Conservation (phyloP, 2,329 filamentous ascomycete genomes). For the Ophiostoma australiae region DNA sequence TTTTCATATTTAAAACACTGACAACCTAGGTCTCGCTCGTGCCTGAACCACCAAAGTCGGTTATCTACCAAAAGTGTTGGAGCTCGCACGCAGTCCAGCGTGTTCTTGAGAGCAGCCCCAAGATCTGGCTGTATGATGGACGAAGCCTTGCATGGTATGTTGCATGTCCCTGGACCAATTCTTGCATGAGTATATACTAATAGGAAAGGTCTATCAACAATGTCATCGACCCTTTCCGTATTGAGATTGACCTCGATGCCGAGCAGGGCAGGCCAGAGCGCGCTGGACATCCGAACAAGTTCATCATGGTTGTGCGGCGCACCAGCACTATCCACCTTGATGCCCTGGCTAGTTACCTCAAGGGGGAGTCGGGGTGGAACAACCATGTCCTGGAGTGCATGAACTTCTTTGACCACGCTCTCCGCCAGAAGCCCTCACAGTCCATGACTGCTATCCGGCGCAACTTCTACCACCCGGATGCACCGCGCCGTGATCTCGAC, state of each 20-base stretch:
- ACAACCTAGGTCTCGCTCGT: constrained; percentile 58
- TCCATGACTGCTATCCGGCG: constrained; percentile 69
- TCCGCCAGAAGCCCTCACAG: constrained; percentile 72
- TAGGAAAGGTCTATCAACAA: constrained; percentile 37
- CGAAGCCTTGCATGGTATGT: constrained; percentile 78
- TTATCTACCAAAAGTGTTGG: constrained; percentile 73
- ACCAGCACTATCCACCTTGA: constrained; percentile 66
- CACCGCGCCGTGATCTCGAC: constrained; percentile 52
- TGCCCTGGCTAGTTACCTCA: constrained; percentile 61
- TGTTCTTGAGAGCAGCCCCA: constrained; percentile 45
- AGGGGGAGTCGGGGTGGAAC: constrained; percentile 55
- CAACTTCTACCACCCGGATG: constrained; percentile 65
- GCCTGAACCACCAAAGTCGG: constrained; percentile 54
- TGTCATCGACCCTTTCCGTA: constrained; percentile 43
- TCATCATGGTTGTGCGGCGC: constrained; percentile 57
- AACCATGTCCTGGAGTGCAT: constrained; percentile 70
- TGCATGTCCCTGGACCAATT: neutral
- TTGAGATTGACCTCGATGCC: constrained; percentile 67
- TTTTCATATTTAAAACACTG: neutral
- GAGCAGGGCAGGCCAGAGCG: constrained; percentile 43
- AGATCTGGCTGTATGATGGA: constrained; percentile 65
- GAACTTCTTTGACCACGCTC: constrained; percentile 81
- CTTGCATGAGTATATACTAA: neutral
- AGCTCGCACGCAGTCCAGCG: constrained; percentile 55
- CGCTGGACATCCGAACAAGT: constrained; percentile 41